phyloP scores from a whole-genome alignment of 768 basidiomycete species.

The Phlebiopsis flavidoalba region DNA sequence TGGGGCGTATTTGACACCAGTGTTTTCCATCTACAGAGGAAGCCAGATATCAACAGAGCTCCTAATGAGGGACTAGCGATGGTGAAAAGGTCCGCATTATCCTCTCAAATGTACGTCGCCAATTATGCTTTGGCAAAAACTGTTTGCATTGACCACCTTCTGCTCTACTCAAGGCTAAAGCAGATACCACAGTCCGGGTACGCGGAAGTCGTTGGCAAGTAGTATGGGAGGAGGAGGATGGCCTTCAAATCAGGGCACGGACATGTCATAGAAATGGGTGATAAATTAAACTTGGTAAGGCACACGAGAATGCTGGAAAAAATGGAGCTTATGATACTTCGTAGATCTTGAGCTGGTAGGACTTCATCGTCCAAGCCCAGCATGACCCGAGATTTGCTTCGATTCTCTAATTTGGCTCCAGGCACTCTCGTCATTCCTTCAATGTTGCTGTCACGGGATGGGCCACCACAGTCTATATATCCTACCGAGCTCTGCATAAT shows the following conservation, averaged over 20 bases:
- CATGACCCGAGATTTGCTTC: background rate
- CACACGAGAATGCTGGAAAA: background rate
- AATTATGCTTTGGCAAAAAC: background rate
- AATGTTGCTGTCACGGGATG: background rate
- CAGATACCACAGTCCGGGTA: background rate
- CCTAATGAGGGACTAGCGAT: background rate
- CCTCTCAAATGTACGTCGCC: background rate
- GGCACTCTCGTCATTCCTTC: background rate
- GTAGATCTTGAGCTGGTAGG: background rate
- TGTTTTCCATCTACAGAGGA: background rate
- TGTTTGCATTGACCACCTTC: background rate
- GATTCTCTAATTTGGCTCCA: background rate
- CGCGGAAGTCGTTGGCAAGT: background rate
- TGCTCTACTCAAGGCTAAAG: background rate
- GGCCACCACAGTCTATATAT: background rate
- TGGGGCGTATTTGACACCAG: background rate
- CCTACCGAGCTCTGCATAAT: no score
- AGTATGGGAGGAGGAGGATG: background rate
- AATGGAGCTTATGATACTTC: background rate
- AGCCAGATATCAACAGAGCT: background rate
- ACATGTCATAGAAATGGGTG: background rate
- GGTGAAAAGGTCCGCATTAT: background rate
- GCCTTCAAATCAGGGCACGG: background rate
- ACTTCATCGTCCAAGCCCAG: background rate
- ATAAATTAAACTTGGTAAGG: background rate